Base-by-base conservation (phyloP, 2,329 filamentous ascomycete species). In the Aspergillus fischeri region DNA sequence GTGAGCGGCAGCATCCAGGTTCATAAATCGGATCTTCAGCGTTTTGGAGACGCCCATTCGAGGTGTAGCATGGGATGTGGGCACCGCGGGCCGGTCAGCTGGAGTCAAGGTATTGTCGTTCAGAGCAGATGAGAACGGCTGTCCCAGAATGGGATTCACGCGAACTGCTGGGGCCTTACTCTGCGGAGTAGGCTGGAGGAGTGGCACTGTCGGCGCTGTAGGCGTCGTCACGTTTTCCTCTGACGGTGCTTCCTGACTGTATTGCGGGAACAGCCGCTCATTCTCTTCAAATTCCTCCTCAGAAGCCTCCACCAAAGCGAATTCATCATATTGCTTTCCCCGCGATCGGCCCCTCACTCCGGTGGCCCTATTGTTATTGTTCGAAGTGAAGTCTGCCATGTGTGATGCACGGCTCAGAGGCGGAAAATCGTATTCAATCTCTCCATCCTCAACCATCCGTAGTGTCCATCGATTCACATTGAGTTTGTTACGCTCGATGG, bases 361-460 rank as follows among this genome's bases (percentile, higher is more conserved):
- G 25, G 71, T 82, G 28, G 82, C 82, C 44, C 84, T 79, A 61
- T 86, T 87, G 68, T 88, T 87, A 72, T 87, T 88, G 72, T 87
- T 88, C 2, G 83, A 86, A 0, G 85, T 86, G 65, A 88, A 88
- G 65, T 87, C 85, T 3, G 80, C 79, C 54, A 87, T 78, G 0
- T 83, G 80, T 61, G 81, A 79, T 24, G 80, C 82, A 35, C 84
- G 78, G 9, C 77, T 79, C 32, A 88, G 71, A 0, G 85, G 78
- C 5, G 85, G 84, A 60, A 88, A 88, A 65, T 88, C 85, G 64
- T 83, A 85, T 58, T 88, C 85, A 2, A 88, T 82, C 65, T 88
- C 85, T 5, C 83, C 85, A 63, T 87, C 85, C 63, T 88, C 85
- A 8, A 86, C 83, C 81, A 88, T 87, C n/a, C 85, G 79, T 53